Evolutionary conservation across 1,139 yeast species (phyloP).

Genomic region (Kodamaea ohmeri): DNA sequence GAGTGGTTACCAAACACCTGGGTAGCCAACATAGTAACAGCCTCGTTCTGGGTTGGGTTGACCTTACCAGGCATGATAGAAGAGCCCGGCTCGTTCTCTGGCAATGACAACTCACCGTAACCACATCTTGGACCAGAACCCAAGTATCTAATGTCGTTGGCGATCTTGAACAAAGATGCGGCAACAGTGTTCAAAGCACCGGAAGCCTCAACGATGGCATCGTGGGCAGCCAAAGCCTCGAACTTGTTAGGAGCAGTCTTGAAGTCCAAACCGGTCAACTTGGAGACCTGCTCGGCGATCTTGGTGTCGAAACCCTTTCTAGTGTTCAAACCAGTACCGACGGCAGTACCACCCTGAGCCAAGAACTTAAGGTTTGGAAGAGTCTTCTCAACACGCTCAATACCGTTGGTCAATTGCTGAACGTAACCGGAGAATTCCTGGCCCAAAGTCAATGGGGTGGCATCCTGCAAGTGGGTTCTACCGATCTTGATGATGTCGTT

Average conservation of each 20-base stretch:
- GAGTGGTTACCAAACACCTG: slow-evolving; percentile 97
- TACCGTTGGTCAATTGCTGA: slow-evolving; percentile 88
- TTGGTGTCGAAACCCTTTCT: slow-evolving; percentile 81
- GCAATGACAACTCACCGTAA: slow-evolving; percentile 90
- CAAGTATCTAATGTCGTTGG: slow-evolving; percentile 94
- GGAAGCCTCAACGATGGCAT: slow-evolving; percentile 94
- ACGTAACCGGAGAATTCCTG: slow-evolving; percentile 98
- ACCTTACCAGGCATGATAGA: slow-evolving; percentile 99
- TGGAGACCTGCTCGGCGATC: slow-evolving; percentile 75
- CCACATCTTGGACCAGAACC: slow-evolving; percentile 99
- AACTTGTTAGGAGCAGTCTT: slow-evolving; percentile 97
- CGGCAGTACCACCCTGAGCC: slow-evolving; percentile 99
- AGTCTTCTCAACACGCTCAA: slow-evolving; percentile 74
- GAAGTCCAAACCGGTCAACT: slow-evolving; percentile 84
- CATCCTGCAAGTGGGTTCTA: slow-evolving; percentile 98
- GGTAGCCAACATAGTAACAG: slow-evolving; percentile 95
- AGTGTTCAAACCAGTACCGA: slow-evolving; percentile 97
- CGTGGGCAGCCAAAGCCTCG: slow-evolving; percentile 98
- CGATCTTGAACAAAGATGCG: slow-evolving; percentile 88
- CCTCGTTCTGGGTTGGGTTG: slow-evolving; percentile 98
- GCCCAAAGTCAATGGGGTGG: slow-evolving; percentile 95
- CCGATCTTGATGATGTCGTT: slow-evolving; percentile 91
- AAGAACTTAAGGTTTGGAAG: slow-evolving; percentile 74
- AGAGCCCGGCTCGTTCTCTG: slow-evolving; percentile 99
- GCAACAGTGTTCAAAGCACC: slow-evolving; percentile 97